Evolutionary conservation across 352 stramenopile species (phyloP).

Genomic region (Phytophthora pluvialis): DNA sequence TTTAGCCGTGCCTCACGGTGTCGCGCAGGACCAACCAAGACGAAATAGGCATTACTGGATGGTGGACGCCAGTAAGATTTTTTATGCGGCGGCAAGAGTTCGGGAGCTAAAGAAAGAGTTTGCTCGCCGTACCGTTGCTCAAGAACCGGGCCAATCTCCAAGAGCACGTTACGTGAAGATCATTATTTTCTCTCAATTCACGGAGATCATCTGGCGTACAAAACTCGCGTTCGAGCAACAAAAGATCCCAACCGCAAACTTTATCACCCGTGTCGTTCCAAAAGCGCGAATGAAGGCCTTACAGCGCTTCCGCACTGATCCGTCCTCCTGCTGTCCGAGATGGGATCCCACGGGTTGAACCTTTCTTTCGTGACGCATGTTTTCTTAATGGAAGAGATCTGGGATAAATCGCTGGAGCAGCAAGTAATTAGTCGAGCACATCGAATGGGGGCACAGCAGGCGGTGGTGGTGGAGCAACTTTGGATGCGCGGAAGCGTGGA

Average conservation of each 20-base stretch:
- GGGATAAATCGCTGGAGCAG: conserved; percentile 93
- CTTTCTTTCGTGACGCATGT: conserved; percentile 98
- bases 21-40: not conserved
- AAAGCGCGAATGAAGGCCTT: conserved; percentile 52
- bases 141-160: not conserved
- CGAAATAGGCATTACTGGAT: conserved; percentile 26
- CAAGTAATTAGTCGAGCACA: conserved; percentile 96
- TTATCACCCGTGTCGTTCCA: conserved; percentile 46
- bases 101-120: conserved; percentile 51
- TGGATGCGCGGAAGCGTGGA: conserved; percentile 84
- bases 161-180: conserved; percentile 54
- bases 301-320: conserved; percentile 50
- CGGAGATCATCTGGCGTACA: conserved; percentile 65
- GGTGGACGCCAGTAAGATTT: conserved; percentile 62
- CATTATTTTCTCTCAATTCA: conserved; percentile 81
- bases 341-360: conserved; percentile 94
- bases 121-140: conserved; percentile 11
- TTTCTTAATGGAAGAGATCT: conserved; percentile 96
- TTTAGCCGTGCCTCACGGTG: not conserved
- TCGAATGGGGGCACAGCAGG: conserved; percentile 92
- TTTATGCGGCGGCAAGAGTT: conserved; percentile 61
- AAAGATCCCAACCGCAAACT: conserved; percentile 52
- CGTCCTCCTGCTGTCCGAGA: conserved; percentile 91
- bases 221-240: conserved; percentile 69
- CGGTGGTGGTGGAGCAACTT: conserved; percentile 92